A percentile compares a stretch with the other conserved stretches of the same genome.
Conservation (phyloP, 1,284 basidiomycete genomes). For the Cutaneotrichosporon dermatis region DNA sequence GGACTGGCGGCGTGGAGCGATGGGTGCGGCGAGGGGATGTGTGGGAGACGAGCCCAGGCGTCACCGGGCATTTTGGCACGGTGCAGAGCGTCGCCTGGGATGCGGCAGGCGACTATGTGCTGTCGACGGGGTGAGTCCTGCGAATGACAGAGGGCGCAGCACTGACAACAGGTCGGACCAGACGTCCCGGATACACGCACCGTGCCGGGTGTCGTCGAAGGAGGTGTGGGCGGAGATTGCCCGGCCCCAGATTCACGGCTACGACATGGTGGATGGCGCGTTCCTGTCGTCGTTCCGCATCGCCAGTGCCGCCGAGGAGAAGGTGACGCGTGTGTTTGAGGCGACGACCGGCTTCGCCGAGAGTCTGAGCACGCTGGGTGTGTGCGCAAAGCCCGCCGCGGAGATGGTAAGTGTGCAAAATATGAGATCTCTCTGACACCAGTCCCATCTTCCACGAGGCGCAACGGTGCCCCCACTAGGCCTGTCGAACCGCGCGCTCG, state of each 20-base stretch:
- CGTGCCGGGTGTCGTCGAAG: slow-evolving; percentile 30
- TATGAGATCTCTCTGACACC: too few relatives aligned
- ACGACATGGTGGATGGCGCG: slow-evolving; percentile 75
- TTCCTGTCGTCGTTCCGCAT: slow-evolving; percentile 73
- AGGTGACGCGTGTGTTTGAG: slow-evolving; percentile 84
- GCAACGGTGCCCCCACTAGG: slow-evolving; percentile 73
- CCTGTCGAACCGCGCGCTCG: slow-evolving; percentile 68
- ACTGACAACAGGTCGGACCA: slow-evolving; percentile 64
- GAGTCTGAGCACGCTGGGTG: slow-evolving; percentile 53
- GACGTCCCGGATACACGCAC: slow-evolving; percentile 78
- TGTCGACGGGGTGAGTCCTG: slow-evolving; percentile 66
- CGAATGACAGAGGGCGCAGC: neutral
- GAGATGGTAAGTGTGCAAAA: too few relatives aligned
- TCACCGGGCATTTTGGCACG: slow-evolving; percentile 72
- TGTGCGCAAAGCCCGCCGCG: slow-evolving; percentile 18
- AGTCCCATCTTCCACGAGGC: slow-evolving; percentile 46
- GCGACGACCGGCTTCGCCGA: slow-evolving; percentile 74
- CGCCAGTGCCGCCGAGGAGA: slow-evolving; percentile 85
- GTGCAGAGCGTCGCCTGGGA: slow-evolving; percentile 81
- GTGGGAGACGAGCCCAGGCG: slow-evolving; percentile 73
- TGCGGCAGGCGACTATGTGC: slow-evolving; percentile 71
- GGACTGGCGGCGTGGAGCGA: slow-evolving; percentile 84
- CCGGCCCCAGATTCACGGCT: slow-evolving; percentile 90
- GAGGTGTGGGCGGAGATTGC: slow-evolving; percentile 75
- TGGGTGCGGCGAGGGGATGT: slow-evolving; percentile 58